Conservation (phyloP, 2,329 filamentous ascomycete genomes). For the Calonectria henricotiae region DNA sequence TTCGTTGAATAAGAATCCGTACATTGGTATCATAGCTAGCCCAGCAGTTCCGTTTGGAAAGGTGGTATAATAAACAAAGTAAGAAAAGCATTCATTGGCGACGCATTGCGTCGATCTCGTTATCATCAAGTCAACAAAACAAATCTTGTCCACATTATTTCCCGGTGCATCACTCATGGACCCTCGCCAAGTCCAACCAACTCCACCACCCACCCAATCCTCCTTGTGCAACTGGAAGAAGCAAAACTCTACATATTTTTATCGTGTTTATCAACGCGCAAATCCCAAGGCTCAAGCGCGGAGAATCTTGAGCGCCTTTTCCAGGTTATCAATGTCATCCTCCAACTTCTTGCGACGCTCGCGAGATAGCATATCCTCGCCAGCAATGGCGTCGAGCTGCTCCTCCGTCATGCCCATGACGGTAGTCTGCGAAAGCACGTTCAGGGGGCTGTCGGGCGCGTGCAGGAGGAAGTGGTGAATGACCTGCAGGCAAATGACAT, state of each 20-base stretch:
- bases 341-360: conserved; percentile 62
- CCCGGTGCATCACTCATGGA: background rate
- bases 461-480: conserved; percentile 70
- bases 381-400: conserved; percentile 71
- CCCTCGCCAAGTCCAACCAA: background rate
- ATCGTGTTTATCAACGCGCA: background rate
- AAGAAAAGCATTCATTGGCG: background rate
- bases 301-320: conserved; percentile 55
- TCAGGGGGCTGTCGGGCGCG: conserved; percentile 67
- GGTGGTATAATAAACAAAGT: conserved; percentile 1
- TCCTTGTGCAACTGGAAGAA: background rate
- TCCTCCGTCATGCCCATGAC: conserved; percentile 65
- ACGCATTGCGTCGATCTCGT: background rate
- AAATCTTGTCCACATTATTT: background rate
- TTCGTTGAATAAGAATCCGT: background rate
- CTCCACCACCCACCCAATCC: background rate
- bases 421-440: conserved; percentile 68
- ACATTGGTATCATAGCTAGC: conserved; percentile 23
- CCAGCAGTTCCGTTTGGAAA: conserved; percentile 11
- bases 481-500: conserved; percentile 74
- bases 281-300: conserved; percentile 25
- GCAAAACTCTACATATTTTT: background rate
- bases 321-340: conserved; percentile 65
- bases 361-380: conserved; percentile 66
- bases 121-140: background rate